phyloP scores from a whole-genome alignment of 371 early-diverging fungal species.

The Gilbertella persicaria region DNA sequence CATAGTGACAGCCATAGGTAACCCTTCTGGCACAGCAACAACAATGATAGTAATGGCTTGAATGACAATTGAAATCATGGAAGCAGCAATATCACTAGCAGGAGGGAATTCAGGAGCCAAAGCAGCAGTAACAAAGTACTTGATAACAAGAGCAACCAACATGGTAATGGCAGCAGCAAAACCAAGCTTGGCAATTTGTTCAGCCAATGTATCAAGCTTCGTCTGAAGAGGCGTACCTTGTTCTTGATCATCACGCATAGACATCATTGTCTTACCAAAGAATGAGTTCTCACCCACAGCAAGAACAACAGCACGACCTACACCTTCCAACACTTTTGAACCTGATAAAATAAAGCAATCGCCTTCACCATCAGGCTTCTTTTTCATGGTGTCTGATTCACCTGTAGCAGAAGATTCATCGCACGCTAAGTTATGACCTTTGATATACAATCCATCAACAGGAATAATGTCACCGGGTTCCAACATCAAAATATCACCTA shows the following conservation, averaged over 20 bases:
- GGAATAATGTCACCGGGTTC: conserved; percentile 96
- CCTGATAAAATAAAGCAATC: conserved; percentile 92
- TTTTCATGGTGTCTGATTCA: conserved; percentile 84
- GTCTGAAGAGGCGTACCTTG: conserved; percentile 92
- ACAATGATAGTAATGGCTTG: conserved; percentile 92
- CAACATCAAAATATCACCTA: conserved; percentile 88
- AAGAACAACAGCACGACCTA: conserved; percentile 81
- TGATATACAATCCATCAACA: conserved; percentile 83
- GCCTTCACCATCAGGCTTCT: conserved; percentile 55
- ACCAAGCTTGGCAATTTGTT: conserved; percentile 92
- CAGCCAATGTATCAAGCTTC: conserved; percentile 85
- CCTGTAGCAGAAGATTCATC: conserved; percentile 95
- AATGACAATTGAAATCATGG: conserved; percentile 76
- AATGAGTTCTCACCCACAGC: conserved; percentile 86
- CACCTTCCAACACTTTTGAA: conserved; percentile 88
- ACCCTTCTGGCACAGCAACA: conserved; percentile 98
- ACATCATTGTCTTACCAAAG: conserved; percentile 85
- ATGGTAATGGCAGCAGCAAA: conserved; percentile 77
- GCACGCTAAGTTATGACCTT: conserved; percentile 81
- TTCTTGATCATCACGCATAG: conserved; percentile 72
- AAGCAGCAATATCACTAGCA: conserved; percentile 60
- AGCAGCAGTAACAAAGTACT: conserved; percentile 75
- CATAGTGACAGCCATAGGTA: conserved; percentile 97
- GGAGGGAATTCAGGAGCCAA: conserved; percentile 59
- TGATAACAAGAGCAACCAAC: conserved; percentile 76